Evolutionary conservation across 2,329 filamentous ascomycete genomes (phyloP).

Genomic region (Alternaria alternata): DNA sequence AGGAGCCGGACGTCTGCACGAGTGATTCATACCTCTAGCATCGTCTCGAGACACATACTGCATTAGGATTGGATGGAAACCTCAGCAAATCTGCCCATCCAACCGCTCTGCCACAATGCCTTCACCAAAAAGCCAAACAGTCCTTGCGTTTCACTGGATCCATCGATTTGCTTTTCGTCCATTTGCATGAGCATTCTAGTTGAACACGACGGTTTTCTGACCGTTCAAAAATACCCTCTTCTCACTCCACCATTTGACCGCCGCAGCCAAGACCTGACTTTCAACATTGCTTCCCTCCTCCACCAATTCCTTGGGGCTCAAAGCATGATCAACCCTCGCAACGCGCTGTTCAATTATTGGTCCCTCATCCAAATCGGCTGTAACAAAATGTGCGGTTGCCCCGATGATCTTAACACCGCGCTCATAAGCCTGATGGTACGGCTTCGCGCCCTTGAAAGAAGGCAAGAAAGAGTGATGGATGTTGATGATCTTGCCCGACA

Average conservation of each 20-base stretch:
- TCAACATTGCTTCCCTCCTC: constrained; percentile 85
- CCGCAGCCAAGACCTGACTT: constrained; percentile 80
- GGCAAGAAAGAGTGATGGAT: constrained; percentile 90
- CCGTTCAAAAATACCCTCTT: constrained; percentile 79
- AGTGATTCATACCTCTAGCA: constrained; percentile 19
- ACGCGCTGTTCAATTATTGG: constrained; percentile 89
- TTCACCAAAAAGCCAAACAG: not conserved
- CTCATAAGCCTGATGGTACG: constrained; percentile 87
- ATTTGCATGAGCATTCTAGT: constrained; percentile 38
- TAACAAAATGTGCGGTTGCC: constrained; percentile 86
- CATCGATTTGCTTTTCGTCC: not conserved
- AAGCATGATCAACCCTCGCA: constrained; percentile 76
- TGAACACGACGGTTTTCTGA: constrained; percentile 81
- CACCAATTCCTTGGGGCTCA: constrained; percentile 78
- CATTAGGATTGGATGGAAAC: not conserved
- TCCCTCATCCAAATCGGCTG: constrained; percentile 83
- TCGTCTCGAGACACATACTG: constrained; percentile 20
- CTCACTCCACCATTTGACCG: constrained; percentile 86
- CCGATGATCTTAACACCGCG: constrained; percentile 89
- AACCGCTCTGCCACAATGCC: not conserved
- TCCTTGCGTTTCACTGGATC: not conserved
- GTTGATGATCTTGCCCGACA: constrained; percentile 90
- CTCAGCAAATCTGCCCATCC: not conserved
- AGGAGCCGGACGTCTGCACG: constrained; percentile 23
- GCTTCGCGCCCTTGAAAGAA: constrained; percentile 86